phyloP scores from a whole-genome alignment of 2,329 filamentous ascomycete genomes.

The Clonostachys rosea region DNA sequence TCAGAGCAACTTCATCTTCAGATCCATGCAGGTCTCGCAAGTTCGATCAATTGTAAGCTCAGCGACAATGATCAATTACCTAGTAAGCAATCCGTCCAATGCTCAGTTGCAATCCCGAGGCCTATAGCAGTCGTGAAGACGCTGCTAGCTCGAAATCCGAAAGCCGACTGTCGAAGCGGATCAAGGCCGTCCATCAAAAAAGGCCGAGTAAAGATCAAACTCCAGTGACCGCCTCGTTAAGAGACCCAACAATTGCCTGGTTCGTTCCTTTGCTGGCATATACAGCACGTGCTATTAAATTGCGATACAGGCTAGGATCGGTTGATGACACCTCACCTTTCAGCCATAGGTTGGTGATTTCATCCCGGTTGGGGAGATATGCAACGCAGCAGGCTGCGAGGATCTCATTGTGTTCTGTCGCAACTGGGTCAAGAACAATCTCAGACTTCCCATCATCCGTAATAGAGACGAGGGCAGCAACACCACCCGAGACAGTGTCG shows the following conservation, averaged over 20 bases:
- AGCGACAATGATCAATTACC: too few relatives aligned
- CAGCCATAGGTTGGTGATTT: constrained; percentile 92
- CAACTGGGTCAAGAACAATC: constrained; percentile 75
- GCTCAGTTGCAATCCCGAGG: too few relatives aligned
- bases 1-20: too few relatives aligned
- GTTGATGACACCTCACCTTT: constrained; percentile 61
- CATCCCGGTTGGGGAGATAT: constrained; percentile 81
- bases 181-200: too few relatives aligned
- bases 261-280: constrained; percentile 31
- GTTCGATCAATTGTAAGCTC: too few relatives aligned
- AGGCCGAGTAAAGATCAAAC: background rate
- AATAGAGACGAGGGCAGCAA: constrained; percentile 68
- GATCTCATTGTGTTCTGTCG: constrained; percentile 73
- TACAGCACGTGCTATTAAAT: constrained; percentile 31
- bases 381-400: constrained; percentile 84
- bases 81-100: too few relatives aligned
- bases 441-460: constrained; percentile 25
- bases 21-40: too few relatives aligned
- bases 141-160: too few relatives aligned
- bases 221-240: constrained; percentile 24
- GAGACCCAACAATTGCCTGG: constrained; percentile 20
- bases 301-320: constrained; percentile 19
- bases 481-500: constrained; percentile 83
- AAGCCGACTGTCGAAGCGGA: too few relatives aligned
- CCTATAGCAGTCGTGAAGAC: too few relatives aligned